phyloP scores from a whole-genome alignment of 2,329 filamentous ascomycete genomes.

The Fusarium udum region DNA sequence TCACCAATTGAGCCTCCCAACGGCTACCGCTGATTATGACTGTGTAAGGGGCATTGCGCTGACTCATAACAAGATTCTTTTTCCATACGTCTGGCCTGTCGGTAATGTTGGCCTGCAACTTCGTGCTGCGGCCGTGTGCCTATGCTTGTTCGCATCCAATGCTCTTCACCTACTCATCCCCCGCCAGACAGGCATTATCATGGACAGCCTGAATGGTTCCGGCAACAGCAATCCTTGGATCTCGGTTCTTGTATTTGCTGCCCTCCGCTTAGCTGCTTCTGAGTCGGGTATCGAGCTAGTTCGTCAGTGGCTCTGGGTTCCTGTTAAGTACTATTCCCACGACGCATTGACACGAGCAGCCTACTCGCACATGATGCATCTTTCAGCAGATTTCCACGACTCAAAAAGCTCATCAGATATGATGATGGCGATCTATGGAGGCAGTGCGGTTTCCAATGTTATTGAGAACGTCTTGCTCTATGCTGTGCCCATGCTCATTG shows the following conservation, averaged over 20 bases:
- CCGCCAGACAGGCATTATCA: conserved; percentile 82
- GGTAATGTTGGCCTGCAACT: conserved; percentile 73
- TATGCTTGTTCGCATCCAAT: conserved; percentile 76
- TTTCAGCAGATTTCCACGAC: conserved; percentile 70
- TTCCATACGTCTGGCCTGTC: conserved; percentile 82
- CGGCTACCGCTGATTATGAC: neutral
- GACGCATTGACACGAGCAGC: conserved; percentile 64
- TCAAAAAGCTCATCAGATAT: conserved; percentile 68
- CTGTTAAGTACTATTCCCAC: conserved; percentile 66
- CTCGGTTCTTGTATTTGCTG: conserved; percentile 62
- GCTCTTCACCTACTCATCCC: conserved; percentile 80
- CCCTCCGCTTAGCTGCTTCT: conserved; percentile 62
- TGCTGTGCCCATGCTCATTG: conserved; percentile 67
- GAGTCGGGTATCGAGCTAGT: conserved; percentile 64
- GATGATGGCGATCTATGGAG: conserved; percentile 65
- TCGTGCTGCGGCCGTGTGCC: conserved; percentile 70
- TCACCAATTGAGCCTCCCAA: neutral
- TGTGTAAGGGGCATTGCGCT: neutral
- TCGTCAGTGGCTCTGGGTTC: conserved; percentile 65
- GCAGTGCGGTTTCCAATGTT: conserved; percentile 62
- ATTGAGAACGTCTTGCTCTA: conserved; percentile 68
- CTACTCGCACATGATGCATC: conserved; percentile 67
- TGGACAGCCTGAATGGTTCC: conserved; percentile 69
- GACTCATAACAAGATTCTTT: conserved; percentile 65
- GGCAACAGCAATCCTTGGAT: conserved; percentile 61